Percentiles rank a stretch among this genome's conserved stretches.
Conservation (phyloP, 176 grass and related monocot species). For the Musa schizocarpa region DNA sequence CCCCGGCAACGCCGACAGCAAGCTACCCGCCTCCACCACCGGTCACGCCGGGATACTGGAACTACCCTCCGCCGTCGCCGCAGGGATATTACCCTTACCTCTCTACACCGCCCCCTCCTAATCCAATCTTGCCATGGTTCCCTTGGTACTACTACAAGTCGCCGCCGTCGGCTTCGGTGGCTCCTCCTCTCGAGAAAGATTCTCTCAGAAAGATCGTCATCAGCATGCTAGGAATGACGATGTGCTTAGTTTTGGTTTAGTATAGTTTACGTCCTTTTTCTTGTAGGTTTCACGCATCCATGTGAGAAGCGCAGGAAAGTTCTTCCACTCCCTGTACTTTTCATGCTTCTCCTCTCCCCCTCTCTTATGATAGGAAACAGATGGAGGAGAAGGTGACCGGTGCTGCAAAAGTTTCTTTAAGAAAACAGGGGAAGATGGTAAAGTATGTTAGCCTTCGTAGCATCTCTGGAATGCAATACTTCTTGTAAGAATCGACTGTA, state of each 20-base stretch:
- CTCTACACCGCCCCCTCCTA: slow-evolving; percentile 50
- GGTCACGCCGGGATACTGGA: neutral
- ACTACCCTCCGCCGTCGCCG: slow-evolving; percentile 8
- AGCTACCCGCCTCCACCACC: neutral
- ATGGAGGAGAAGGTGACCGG: too few species aligned
- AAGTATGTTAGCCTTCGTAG: too few species aligned
- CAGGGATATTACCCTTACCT: slow-evolving; percentile 5
- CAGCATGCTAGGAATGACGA: neutral
- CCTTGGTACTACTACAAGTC: slow-evolving; percentile 62
- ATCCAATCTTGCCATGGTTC: slow-evolving; percentile 76
- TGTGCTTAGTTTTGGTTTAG: neutral
- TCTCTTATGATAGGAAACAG: too few species aligned
- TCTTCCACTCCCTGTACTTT: neutral
- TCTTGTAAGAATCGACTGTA: too few species aligned
- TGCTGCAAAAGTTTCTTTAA: too few species aligned
- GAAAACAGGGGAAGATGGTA: too few species aligned
- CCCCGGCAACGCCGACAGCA: neutral
- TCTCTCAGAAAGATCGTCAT: neutral
- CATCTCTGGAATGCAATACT: too few species aligned
- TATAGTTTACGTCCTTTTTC: neutral
- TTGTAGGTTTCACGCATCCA: neutral
- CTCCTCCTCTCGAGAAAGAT: neutral
- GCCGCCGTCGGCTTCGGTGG: neutral
- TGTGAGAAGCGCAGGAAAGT: neutral
- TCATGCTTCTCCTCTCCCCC: too few species aligned